Conservation (phyloP, 441 rosid genomes). For the Adansonia grandidieri region DNA sequence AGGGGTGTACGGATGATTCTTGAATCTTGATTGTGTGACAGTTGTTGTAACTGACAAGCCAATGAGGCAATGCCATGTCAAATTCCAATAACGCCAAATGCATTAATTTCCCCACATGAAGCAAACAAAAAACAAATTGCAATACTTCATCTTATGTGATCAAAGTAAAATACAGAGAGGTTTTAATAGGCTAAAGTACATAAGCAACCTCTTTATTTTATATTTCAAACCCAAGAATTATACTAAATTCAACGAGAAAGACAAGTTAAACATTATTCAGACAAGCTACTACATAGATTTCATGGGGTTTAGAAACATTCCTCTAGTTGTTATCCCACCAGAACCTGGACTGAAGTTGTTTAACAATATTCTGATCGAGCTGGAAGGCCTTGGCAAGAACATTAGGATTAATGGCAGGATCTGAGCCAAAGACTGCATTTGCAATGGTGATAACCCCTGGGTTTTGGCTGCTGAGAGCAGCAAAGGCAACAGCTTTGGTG, state of each 20-base stretch:
- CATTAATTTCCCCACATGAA: too few relatives aligned
- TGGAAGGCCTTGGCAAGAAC: constrained; percentile 37
- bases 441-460: constrained; percentile 35
- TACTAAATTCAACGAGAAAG: not conserved
- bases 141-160: not conserved
- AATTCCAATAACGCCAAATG: not conserved
- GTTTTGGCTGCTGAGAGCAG: constrained; percentile 41
- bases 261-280: not conserved
- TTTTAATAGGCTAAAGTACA: not conserved
- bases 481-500: constrained; percentile 23
- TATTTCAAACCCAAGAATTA: constrained; percentile 6
- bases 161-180: not conserved
- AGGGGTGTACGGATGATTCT: constrained; percentile 11
- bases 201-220: not conserved
- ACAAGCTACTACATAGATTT: not conserved
- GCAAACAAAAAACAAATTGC: not conserved
- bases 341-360: constrained; percentile 27
- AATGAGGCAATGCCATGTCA: not conserved
- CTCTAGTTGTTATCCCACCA: not conserved
- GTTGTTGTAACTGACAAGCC: not conserved
- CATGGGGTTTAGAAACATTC: not conserved
- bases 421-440: constrained; percentile 34
- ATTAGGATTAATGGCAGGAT: constrained; percentile 26
- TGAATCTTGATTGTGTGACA: not conserved
- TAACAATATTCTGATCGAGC: constrained; percentile 22